Evolutionary conservation across 805 yeast genomes (phyloP).

Genomic region (Metschnikowia dekortorum): DNA sequence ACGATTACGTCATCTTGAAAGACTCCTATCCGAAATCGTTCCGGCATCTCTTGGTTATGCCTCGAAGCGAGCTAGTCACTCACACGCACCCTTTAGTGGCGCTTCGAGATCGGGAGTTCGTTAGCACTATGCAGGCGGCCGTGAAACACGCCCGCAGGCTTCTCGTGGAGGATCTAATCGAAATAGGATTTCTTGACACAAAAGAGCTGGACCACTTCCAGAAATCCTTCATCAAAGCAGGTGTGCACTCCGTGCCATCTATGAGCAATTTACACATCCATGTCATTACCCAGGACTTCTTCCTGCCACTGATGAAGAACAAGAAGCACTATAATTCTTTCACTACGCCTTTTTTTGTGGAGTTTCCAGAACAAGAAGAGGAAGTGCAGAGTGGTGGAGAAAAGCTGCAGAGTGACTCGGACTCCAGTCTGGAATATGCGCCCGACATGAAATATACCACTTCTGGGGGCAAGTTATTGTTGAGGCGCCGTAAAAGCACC

Average conservation of each 20-base stretch:
- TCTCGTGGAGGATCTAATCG: conserved; percentile 27
- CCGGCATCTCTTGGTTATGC: conserved; percentile 59
- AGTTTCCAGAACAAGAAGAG: conserved; percentile 34
- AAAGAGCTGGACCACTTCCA: conserved; percentile 16
- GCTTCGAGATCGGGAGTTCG: conserved; percentile 30
- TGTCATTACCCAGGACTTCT: conserved; percentile 62
- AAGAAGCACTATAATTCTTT: conserved; percentile 70
- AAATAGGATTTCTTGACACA: conserved; percentile 12
- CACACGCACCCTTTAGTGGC: conserved; percentile 49
- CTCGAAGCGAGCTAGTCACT: conserved; percentile 43
- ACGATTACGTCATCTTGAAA: conserved; percentile 48
- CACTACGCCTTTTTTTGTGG: conserved; percentile 59
- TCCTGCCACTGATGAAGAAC: conserved; percentile 51
- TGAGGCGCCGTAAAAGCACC: neutral
- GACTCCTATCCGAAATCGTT: conserved; percentile 64
- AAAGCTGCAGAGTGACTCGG: neutral
- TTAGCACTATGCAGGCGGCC: conserved; percentile 24
- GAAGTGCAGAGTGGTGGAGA: conserved; percentile 17
- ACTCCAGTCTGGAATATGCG: conserved; percentile 1
- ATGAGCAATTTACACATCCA: conserved; percentile 69
- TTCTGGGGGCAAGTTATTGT: neutral
- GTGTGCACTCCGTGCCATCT: conserved; percentile 71
- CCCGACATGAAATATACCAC: neutral
- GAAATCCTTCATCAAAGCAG: conserved; percentile 41
- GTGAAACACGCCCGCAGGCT: conserved; percentile 33